These are phyloP conservation scores for Globisporangium perplexum DNA, from an alignment of 352 stramenopile genomes.

Conservation along the genomic window DNA sequence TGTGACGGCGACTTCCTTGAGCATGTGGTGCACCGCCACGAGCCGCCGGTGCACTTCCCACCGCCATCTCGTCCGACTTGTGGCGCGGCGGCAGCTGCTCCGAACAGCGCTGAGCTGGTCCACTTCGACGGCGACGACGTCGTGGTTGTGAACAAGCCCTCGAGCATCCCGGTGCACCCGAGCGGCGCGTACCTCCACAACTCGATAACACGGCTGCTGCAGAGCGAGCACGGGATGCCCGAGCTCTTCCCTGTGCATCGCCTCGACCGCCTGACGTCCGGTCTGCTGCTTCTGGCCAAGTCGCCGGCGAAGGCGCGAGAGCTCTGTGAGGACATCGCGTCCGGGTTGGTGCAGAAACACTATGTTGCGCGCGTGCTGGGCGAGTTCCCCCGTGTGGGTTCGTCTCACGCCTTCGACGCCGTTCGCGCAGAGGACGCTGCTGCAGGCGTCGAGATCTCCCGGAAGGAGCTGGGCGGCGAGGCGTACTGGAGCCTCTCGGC, in stretches of 20 bases:
- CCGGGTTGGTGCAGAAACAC: slow-evolving; percentile 36
- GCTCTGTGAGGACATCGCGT: slow-evolving; percentile 33
- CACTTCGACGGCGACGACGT: slow-evolving; percentile 42
- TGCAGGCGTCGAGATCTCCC: slow-evolving; percentile 1
- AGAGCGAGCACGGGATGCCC: slow-evolving; percentile 19
- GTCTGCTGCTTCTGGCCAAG: slow-evolving; percentile 54
- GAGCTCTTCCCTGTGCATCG: slow-evolving; percentile 86
- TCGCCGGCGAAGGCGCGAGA: slow-evolving; percentile 28
- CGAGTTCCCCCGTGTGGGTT: slow-evolving; percentile 21
- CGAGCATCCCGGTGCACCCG: slow-evolving; percentile 89
- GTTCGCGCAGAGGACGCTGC: background rate
- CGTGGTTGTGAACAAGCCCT: slow-evolving; percentile 77
- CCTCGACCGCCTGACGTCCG: slow-evolving; percentile 91
- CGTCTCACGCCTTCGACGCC: background rate
- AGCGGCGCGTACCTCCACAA: slow-evolving; percentile 90
- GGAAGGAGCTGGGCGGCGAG: slow-evolving; percentile 1
- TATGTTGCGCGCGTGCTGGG: slow-evolving; percentile 48
- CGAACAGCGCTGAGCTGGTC: slow-evolving; percentile 18
- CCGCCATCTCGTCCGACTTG: background rate
- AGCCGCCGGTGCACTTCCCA: slow-evolving; percentile 78
- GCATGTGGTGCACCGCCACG: slow-evolving; percentile 92
- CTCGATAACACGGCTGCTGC: slow-evolving; percentile 63
- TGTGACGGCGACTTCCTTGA: slow-evolving; percentile 83
- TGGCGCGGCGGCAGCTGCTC: background rate
- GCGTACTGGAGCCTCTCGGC: slow-evolving; percentile 35